Evolutionary conservation across 495 filamentous ascomycete genomes (phyloP).

Genomic region (Annulohypoxylon bovei): DNA sequence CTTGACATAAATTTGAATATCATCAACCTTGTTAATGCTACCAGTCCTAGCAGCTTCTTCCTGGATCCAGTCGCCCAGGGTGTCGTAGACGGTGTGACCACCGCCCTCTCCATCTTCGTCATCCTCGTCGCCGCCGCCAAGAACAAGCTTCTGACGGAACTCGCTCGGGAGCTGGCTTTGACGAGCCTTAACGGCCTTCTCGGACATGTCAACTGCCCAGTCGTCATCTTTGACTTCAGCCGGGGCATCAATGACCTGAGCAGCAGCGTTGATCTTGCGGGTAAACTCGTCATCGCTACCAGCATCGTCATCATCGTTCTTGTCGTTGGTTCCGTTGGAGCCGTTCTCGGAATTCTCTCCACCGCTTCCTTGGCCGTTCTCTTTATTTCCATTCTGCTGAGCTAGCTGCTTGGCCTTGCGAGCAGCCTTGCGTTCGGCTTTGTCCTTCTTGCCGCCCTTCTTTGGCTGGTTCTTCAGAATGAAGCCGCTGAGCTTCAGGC

Average conservation of each 20-base stretch:
- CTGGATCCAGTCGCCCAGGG: slow-evolving; percentile 92
- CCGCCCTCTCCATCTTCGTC: slow-evolving; percentile 82
- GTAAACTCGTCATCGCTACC: slow-evolving; percentile 93
- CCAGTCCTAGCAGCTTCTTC: slow-evolving; percentile 75
- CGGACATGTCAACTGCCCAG: slow-evolving; percentile 95
- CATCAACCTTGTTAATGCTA: slow-evolving; percentile 77
- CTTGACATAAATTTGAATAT: slow-evolving; percentile 93
- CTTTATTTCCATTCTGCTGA: slow-evolving; percentile 64
- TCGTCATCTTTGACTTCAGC: slow-evolving; percentile 81
- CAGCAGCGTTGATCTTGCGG: slow-evolving; percentile 85
- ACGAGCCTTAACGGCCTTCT: slow-evolving; percentile 93
- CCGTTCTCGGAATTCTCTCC: slow-evolving; percentile 80
- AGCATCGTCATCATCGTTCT: slow-evolving; percentile 61
- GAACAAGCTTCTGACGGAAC: slow-evolving; percentile 86
- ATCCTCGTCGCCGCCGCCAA: slow-evolving; percentile 81
- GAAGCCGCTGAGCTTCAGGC: slow-evolving; percentile 95
- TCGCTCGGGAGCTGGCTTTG: slow-evolving; percentile 89
- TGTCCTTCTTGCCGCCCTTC: slow-evolving; percentile 91
- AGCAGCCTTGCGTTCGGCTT: slow-evolving; percentile 88
- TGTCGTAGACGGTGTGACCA: slow-evolving; percentile 84
- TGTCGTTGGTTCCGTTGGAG: slow-evolving; percentile 74
- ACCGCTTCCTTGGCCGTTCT: slow-evolving; percentile 68
- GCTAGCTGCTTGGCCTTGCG: slow-evolving; percentile 85
- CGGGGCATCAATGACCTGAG: slow-evolving; percentile 73
- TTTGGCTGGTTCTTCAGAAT: slow-evolving; percentile 92